Percentiles rank a stretch among this genome's conserved stretches.
phyloP scores from a whole-genome alignment of 1,284 basidiomycete genomes.

The Sanguinoderma infundibulare region DNA sequence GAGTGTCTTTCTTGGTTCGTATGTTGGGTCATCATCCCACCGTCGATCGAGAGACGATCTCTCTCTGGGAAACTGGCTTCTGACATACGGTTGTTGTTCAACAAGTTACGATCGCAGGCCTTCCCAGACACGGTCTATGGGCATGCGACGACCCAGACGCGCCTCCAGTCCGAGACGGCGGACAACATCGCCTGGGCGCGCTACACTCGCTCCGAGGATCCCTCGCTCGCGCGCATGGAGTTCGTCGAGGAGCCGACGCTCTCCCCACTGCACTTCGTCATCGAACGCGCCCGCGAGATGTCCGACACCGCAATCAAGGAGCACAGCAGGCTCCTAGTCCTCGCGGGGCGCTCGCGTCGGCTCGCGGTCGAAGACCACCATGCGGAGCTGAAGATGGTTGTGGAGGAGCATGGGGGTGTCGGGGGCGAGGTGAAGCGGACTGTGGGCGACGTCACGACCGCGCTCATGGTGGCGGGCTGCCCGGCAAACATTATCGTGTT shows the following conservation, averaged over 20 bases:
- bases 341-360: constrained; percentile 74
- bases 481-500: constrained; percentile 71
- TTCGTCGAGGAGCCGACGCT: constrained; percentile 59
- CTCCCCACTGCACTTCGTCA: constrained; percentile 56
- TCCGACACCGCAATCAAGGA: constrained; percentile 28
- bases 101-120: constrained; percentile 26
- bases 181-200: constrained; percentile 45
- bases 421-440: constrained; percentile 73
- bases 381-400: constrained; percentile 65
- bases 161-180: constrained; percentile 49
- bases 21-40: background rate
- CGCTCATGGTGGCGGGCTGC: constrained; percentile 66
- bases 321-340: constrained; percentile 54
- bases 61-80: constrained; percentile 1
- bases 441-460: constrained; percentile 80
- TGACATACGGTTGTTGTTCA: background rate
- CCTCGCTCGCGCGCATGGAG: constrained; percentile 50
- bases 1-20: constrained; percentile 10
- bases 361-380: constrained; percentile 68
- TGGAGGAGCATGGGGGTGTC: constrained; percentile 57
- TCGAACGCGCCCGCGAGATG: constrained; percentile 38
- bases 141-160: constrained; percentile 43
- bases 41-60: background rate
- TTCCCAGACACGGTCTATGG: constrained; percentile 54
- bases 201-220: constrained; percentile 40